phyloP scores from a whole-genome alignment of 2,329 filamentous ascomycete species.

The Xylaria sp. region DNA sequence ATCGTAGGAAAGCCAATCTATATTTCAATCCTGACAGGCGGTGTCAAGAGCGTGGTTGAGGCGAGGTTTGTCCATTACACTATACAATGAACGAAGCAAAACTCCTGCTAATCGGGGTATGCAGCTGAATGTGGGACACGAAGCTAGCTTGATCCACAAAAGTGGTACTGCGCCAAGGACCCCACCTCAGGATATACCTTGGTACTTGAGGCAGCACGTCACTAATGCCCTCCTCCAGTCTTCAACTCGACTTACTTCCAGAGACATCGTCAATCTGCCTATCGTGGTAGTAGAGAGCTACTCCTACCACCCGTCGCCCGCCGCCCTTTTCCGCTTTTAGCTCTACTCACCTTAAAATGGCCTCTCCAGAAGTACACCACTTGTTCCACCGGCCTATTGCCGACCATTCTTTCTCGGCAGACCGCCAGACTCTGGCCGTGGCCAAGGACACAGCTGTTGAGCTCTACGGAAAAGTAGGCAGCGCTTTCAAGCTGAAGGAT shows the following conservation, averaged over 20 bases:
- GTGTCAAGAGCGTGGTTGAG: background rate
- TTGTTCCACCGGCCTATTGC: conserved; percentile 96
- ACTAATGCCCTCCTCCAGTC: background rate
- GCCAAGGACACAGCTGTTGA: conserved; percentile 91
- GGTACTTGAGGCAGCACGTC: conserved; percentile 20
- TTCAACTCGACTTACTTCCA: background rate
- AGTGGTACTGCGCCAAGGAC: background rate
- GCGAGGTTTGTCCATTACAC: background rate
- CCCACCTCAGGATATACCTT: background rate
- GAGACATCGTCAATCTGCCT: conserved; percentile 7
- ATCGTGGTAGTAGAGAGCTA: conserved; percentile 94
- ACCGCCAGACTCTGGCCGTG: conserved; percentile 88
- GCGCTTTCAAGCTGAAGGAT: conserved; percentile 84
- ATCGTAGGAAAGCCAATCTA: conserved; percentile 1
- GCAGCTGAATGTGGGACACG: background rate
- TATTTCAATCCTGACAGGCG: no score
- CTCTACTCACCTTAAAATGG: conserved; percentile 64
- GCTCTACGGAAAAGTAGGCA: conserved; percentile 81
- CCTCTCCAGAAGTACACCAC: conserved; percentile 90
- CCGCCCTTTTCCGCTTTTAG: conserved; percentile 56
- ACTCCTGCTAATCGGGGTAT: conserved; percentile 15
- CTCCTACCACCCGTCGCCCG: conserved; percentile 75
- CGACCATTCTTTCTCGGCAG: conserved; percentile 97
- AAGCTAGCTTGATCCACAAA: background rate
- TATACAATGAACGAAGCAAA: background rate